phyloP scores from a whole-genome alignment of 106 monocot genomes.

The Xerophyta viscosa region DNA sequence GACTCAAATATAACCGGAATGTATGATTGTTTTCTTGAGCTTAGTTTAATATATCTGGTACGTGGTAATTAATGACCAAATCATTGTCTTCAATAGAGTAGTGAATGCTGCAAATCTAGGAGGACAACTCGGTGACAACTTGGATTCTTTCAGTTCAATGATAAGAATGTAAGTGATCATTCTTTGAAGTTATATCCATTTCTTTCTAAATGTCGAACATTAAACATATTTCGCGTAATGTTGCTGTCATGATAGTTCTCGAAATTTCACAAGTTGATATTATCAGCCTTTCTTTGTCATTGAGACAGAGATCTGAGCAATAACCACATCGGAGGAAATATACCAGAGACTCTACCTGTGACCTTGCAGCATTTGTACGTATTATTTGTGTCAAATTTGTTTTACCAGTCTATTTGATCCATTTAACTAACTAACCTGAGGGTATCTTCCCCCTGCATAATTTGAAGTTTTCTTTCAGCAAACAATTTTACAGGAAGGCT shows the following conservation, averaged over 20 bases:
- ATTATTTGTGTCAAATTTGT: constrained; percentile 3
- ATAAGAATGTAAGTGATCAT: constrained; percentile 44
- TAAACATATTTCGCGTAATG: background rate
- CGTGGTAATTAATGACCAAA: constrained; percentile 2
- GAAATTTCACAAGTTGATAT: background rate
- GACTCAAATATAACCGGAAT: constrained; percentile 73
- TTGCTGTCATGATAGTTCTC: background rate
- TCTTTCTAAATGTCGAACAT: background rate
- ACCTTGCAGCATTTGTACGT: constrained; percentile 77
- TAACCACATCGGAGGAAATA: constrained; percentile 88
- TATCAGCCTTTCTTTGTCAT: constrained; percentile 3
- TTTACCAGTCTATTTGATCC: background rate
- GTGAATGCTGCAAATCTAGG: constrained; percentile 84
- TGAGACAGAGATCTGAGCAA: constrained; percentile 85
- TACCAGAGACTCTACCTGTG: constrained; percentile 78
- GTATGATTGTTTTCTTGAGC: constrained; percentile 30
- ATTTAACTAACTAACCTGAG: background rate
- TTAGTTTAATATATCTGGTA: background rate
- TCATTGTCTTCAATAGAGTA: constrained; percentile 33
- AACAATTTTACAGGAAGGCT: constrained; percentile 89
- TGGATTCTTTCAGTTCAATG: constrained; percentile 75
- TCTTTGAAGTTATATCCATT: background rate
- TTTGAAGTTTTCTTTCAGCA: constrained; percentile 85
- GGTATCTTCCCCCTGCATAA: constrained; percentile 1
- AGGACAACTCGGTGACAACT: constrained; percentile 66